Percentiles rank a stretch among this genome's conserved stretches.
Conservation (phyloP, 1,284 basidiomycete species). For the Leccinum solheimii region DNA sequence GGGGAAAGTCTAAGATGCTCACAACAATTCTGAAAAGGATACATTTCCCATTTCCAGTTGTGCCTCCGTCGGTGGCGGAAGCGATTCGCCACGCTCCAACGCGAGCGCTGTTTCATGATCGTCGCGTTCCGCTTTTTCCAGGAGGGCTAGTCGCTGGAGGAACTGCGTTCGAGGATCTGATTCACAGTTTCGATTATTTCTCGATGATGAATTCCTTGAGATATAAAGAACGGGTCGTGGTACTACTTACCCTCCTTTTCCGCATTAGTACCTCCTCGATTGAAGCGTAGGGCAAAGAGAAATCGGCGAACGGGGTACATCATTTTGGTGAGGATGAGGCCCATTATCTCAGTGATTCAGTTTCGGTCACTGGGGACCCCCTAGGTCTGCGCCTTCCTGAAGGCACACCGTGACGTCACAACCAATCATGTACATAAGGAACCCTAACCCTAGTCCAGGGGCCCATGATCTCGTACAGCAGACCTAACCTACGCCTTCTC, state of each 20-base stretch:
- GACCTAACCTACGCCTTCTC: not conserved
- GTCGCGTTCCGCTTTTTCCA: slow-evolving; percentile 22
- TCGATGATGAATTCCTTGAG: not conserved
- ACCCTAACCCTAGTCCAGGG: not conserved
- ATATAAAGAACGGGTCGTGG: not conserved
- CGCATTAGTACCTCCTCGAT: not conserved
- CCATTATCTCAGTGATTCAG: slow-evolving; percentile 6
- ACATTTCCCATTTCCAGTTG: slow-evolving; percentile 18
- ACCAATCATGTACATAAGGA: no score
- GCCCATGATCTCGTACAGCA: not conserved
- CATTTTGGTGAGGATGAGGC: slow-evolving; percentile 10
- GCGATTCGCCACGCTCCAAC: slow-evolving; percentile 8
- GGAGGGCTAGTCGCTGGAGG: slow-evolving; percentile 14
- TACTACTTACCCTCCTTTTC: slow-evolving; percentile 9
- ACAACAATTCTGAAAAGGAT: slow-evolving; percentile 23
- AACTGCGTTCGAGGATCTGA: slow-evolving; percentile 11
- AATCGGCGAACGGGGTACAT: not conserved
- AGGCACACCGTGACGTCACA: no score
- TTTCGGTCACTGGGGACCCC: no score
- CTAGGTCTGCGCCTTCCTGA: no score
- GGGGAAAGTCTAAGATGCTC: not conserved
- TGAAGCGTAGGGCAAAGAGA: not conserved
- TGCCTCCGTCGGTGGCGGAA: slow-evolving; percentile 21
- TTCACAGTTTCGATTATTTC: not conserved
- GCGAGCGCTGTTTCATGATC: slow-evolving; percentile 21